Evolutionary conservation across 1,284 basidiomycete species (phyloP).

Genomic region (Trichosporon inkin): DNA sequence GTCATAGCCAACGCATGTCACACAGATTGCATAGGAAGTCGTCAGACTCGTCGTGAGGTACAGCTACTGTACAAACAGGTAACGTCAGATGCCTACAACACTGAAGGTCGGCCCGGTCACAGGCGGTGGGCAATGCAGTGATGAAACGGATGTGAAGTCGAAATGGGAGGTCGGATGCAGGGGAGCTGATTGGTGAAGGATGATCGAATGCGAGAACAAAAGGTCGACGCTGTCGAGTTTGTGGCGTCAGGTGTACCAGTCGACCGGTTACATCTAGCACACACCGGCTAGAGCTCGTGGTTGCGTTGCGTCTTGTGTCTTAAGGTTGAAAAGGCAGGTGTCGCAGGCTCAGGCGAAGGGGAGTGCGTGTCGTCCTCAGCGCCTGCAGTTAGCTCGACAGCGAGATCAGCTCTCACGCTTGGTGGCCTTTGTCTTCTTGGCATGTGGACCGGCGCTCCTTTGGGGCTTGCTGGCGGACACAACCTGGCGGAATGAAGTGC

Average conservation of each 20-base stretch:
- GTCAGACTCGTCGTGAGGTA: neutral
- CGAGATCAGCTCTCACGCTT: neutral
- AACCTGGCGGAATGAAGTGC: too few species aligned
- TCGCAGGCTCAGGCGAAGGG: neutral
- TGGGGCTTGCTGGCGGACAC: too few species aligned
- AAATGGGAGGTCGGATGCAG: neutral
- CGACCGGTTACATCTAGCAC: neutral
- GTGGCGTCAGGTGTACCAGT: neutral
- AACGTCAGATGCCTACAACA: slow-evolving; percentile 4
- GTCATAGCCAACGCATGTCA: neutral
- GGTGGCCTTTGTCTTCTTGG: neutral
- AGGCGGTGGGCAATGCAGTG: slow-evolving; percentile 7
- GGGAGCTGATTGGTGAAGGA: neutral
- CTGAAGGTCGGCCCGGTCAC: neutral
- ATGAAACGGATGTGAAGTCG: neutral
- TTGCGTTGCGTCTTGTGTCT: neutral
- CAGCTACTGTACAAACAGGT: slow-evolving; percentile 5
- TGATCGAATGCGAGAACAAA: neutral
- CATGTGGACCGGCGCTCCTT: too few species aligned
- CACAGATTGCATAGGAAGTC: neutral
- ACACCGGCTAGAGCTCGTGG: neutral
- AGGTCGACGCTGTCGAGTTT: neutral
- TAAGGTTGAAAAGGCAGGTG: neutral
- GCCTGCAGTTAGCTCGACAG: neutral
- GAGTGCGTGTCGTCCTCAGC: neutral